Base-by-base conservation (phyloP, 257 asterid species). In the Lycium ferocissimum region DNA sequence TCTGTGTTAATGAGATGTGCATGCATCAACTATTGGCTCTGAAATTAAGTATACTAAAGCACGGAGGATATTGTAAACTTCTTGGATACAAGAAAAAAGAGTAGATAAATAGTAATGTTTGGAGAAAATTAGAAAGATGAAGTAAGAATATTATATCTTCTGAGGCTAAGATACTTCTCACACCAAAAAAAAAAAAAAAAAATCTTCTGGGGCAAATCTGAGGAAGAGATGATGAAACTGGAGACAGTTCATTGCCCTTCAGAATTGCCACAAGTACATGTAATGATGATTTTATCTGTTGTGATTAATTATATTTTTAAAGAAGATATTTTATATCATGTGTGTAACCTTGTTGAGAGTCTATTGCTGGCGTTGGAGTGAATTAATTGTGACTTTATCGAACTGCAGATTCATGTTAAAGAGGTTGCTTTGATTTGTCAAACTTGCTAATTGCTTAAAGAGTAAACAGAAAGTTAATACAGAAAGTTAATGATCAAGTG, bases 381-480 rank as follows among this genome's bases (percentile, higher is more conserved):
- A 63, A 5, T 81, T 47, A 13, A 82, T 63, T 65, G 26, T 63
- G 35, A 17, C 11, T 15, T 26, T 43, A 49, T 54, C 15, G n/a
- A 82, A 82, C 57, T 63, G 40, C 49, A 38, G 85, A 17, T n/a
- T 49, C 26, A 15, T 66, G 61, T 26, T 71, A 47, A 63, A 45
- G 33, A 62, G 47, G 65, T 82, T 66, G 37, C 18, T 47, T 33
- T 66, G 85, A 66, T 65, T 82, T 43, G 75, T 82, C 51, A 33
- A 62, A 51, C 20, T 12, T 49, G 54, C 80, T 82, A 7, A 49
- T 49, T 49, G 63, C 37, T 82, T 66, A 45, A 22, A 37, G 49
- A 62, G 45, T 69, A 4, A 33, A 11, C 13, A 33, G 40, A 66
- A 33, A 54, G 79, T 26, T 26, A 20, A 53, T 35, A 11, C 13